A percentile compares a stretch with the other conserved stretches of the same genome.
These are phyloP conservation scores for Dothiorella sarmentorum DNA, from an alignment of 2,329 filamentous ascomycete species.

Conservation along the genomic window DNA sequence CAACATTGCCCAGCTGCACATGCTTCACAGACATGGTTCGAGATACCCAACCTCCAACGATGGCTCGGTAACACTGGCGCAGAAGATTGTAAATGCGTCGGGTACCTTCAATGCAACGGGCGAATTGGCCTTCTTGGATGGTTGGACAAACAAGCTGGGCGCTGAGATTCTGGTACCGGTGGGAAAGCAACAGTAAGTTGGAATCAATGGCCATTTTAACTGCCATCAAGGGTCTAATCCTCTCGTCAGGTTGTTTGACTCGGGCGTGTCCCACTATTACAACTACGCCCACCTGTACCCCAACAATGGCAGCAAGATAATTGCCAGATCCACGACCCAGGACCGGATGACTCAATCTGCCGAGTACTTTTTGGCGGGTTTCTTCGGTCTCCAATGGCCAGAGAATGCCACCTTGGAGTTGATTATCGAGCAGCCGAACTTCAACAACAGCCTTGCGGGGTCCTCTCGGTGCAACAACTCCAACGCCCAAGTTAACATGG, in stretches of 20 bases:
- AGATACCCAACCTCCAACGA: conserved; percentile 66
- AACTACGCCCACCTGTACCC: conserved; percentile 66
- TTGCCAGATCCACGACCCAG: conserved; percentile 71
- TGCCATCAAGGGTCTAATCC: no score
- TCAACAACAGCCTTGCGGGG: conserved; percentile 70
- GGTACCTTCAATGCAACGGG: conserved; percentile 57
- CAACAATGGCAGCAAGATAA: conserved; percentile 68
- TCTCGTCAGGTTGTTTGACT: neutral
- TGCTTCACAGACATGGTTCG: conserved; percentile 70
- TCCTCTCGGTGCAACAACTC: conserved; percentile 65
- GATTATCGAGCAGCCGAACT: conserved; percentile 61
- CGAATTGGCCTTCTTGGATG: conserved; percentile 61
- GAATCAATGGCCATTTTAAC: no score
- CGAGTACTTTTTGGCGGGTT: conserved; percentile 75
- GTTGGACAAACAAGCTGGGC: conserved; percentile 67
- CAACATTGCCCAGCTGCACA: conserved; percentile 66
- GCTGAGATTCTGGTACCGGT: conserved; percentile 68
- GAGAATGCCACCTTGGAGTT: conserved; percentile 69
- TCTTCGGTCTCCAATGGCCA: conserved; percentile 73
- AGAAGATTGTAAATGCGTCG: conserved; percentile 55
- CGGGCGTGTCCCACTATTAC: conserved; percentile 55
- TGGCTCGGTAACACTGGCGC: conserved; percentile 54
- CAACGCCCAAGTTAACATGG: conserved; percentile 29
- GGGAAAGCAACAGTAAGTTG: conserved; percentile 60
- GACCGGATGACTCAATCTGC: conserved; percentile 74